These are phyloP conservation scores for Lactarius sanguifluus DNA, from an alignment of 768 basidiomycete species.

Conservation along the genomic window DNA sequence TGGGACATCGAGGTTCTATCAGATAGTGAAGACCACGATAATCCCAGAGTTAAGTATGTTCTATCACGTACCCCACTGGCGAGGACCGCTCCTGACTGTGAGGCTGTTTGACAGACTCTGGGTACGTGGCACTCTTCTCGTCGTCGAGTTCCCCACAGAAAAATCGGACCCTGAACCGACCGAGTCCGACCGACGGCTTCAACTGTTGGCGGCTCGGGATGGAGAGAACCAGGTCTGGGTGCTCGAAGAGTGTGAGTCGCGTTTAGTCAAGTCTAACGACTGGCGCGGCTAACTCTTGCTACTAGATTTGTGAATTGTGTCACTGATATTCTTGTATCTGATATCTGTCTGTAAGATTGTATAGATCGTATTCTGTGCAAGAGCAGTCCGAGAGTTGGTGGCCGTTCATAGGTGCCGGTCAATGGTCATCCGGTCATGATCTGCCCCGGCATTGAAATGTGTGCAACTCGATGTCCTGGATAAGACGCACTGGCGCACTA, in stretches of 20 bases:
- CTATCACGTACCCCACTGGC: background rate
- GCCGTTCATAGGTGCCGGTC: too few relatives aligned
- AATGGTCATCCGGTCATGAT: background rate
- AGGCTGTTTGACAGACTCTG: background rate
- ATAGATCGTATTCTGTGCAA: too few relatives aligned
- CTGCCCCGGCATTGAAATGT: background rate
- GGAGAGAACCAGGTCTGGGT: background rate
- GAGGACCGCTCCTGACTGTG: background rate
- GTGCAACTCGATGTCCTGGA: background rate
- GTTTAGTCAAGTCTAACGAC: background rate
- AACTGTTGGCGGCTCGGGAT: background rate
- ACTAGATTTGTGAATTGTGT: background rate
- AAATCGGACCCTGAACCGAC: background rate
- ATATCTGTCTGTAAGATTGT: background rate
- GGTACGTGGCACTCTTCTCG: background rate
- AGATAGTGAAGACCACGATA: background rate
- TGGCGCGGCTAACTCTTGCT: background rate
- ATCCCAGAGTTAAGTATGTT: background rate
- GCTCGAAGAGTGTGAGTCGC: slow-evolving; percentile 8
- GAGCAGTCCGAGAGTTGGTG: too few relatives aligned
- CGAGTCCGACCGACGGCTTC: background rate
- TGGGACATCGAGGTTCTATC: background rate
- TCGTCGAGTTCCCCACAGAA: background rate
- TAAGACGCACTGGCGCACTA: background rate
- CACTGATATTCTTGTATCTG: background rate